A percentile compares a stretch with the other conserved stretches of the same genome.
Evolutionary conservation across 2,329 filamentous ascomycete species (phyloP).

Genomic region (Exophiala viscosa): DNA sequence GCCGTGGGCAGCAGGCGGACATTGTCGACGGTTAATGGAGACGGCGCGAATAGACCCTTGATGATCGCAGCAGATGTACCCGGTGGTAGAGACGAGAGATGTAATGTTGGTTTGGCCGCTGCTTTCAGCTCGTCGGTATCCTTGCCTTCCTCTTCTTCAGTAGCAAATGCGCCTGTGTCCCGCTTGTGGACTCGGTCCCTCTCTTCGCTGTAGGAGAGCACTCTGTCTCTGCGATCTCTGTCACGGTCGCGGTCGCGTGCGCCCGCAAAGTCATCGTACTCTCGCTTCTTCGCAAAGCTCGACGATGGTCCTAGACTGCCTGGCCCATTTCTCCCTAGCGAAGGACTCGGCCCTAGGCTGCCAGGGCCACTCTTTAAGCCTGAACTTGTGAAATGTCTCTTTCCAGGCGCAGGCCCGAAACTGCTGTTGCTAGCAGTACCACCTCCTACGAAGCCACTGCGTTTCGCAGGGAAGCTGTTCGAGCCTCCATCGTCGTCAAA

Average conservation of each 20-base stretch:
- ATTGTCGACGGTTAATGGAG: constrained; percentile 63
- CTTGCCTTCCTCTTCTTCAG: constrained; percentile 12
- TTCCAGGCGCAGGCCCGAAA: constrained; percentile 44
- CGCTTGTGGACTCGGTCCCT: constrained; percentile 4
- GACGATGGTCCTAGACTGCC: constrained; percentile 58
- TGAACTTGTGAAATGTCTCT: constrained; percentile 59
- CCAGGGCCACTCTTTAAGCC: constrained; percentile 50
- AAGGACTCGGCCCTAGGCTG: constrained; percentile 40
- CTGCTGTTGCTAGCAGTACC: constrained; percentile 30
- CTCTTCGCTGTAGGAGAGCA: constrained; percentile 17
- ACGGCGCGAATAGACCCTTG: constrained; percentile 45
- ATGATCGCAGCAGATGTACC: constrained; percentile 49
- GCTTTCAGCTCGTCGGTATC: constrained; percentile 40
- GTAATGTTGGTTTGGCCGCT: constrained; percentile 53
- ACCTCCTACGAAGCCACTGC: constrained; percentile 34
- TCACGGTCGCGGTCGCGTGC: constrained; percentile 35
- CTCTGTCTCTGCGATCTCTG: constrained; percentile 10
- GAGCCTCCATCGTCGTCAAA: constrained; percentile 45
- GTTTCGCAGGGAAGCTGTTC: constrained; percentile 25
- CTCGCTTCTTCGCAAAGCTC: constrained; percentile 54
- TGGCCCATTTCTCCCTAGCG: constrained; percentile 54
- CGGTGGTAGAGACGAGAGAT: constrained; percentile 53
- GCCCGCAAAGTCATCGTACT: constrained; percentile 39
- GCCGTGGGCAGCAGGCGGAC: constrained; percentile 66
- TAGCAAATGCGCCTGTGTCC: constrained; percentile 3